These are phyloP conservation scores for Sporothrix humicola DNA, from an alignment of 2,329 filamentous ascomycete genomes.

Conservation along the genomic window DNA sequence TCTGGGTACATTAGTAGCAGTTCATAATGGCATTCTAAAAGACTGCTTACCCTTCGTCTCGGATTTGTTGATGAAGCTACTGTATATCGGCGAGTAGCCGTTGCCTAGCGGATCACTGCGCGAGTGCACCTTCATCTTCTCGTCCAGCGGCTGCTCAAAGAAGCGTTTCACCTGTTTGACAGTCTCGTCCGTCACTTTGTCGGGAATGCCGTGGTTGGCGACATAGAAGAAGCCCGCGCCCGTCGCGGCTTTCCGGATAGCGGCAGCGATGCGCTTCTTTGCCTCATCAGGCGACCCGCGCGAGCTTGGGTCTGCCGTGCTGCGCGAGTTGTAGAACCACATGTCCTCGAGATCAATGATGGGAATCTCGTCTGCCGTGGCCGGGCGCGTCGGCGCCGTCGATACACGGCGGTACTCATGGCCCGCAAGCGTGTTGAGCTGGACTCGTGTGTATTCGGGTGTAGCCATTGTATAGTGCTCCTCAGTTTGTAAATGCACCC, in stretches of 20 bases:
- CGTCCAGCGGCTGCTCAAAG: constrained; percentile 38
- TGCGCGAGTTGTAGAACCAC: constrained; percentile 42
- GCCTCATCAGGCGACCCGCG: constrained; percentile 4
- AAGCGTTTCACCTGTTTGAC: constrained; percentile 35
- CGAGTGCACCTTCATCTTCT: constrained; percentile 38
- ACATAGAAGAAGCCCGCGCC: constrained; percentile 41
- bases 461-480: constrained; percentile 4
- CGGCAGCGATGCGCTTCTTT: constrained; percentile 46
- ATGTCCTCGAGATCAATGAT: constrained; percentile 56
- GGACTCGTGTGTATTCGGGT: constrained; percentile 33
- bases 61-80: constrained; percentile 38
- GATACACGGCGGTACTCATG: constrained; percentile 48
- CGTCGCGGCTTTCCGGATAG: constrained; percentile 45
- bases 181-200: constrained; percentile 33
- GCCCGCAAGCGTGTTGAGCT: constrained; percentile 45
- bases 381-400: constrained; percentile 47
- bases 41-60: constrained; percentile 34
- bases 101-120: constrained; percentile 35
- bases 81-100: constrained; percentile 38
- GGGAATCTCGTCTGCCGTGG: constrained; percentile 54
- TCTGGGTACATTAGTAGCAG: constrained; percentile 28
- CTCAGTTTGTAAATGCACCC: neutral
- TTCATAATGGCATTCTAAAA: neutral
- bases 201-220: constrained; percentile 40
- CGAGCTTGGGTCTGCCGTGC: constrained; percentile 33